Base-by-base conservation (phyloP, 192 early-diverging fungal species). In the Piromyces finnis region DNA sequence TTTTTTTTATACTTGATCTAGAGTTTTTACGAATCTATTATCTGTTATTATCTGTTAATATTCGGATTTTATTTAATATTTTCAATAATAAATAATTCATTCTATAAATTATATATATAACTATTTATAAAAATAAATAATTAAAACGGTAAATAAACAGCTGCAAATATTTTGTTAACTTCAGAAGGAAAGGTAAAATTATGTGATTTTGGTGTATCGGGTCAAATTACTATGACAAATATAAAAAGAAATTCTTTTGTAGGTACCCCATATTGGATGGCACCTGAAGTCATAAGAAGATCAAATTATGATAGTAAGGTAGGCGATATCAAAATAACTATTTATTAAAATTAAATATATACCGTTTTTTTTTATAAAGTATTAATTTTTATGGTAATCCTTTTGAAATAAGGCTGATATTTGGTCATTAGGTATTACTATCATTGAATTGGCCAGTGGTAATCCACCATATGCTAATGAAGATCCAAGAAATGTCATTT, bases 371-470 rank as follows among this genome's bases (percentile, higher is more conserved):
- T n/a, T n/a, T n/a, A n/a, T n/a, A n/a, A n/a, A n/a, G n/a, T n/a
- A n/a, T n/a, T n/a, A n/a, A n/a, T n/a, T n/a, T n/a, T n/a, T n/a
- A n/a, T n/a, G n/a, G n/a, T n/a, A n/a, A n/a, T 5, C 26, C 29
- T 35, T 16, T 77, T 4, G 29, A 28, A 5, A 77, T 16, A 83
- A 95, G 92, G 95, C 94, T n/a, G 98, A 99, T 84, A 96, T 99
- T 39, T 99, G 98, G 98, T 98, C 96, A 0, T 88, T 99, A 30
- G 98, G 98, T 12, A 98, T 99, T 82, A 98, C 98, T 6, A 93
- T 97, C 29, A 97, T 97, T 79, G 98, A 99, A 82, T 91, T 99
- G 79, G 94, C 95, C 12, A 96, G 93, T 28, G 97, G 97, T 27
- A 94, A 94, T 77, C 98, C 98, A 28, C 98, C 98, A 0, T 93